A percentile compares a stretch with the other conserved stretches of the same genome.
Conservation (phyloP, 345 rosid genomes). For the Populus nigra region DNA sequence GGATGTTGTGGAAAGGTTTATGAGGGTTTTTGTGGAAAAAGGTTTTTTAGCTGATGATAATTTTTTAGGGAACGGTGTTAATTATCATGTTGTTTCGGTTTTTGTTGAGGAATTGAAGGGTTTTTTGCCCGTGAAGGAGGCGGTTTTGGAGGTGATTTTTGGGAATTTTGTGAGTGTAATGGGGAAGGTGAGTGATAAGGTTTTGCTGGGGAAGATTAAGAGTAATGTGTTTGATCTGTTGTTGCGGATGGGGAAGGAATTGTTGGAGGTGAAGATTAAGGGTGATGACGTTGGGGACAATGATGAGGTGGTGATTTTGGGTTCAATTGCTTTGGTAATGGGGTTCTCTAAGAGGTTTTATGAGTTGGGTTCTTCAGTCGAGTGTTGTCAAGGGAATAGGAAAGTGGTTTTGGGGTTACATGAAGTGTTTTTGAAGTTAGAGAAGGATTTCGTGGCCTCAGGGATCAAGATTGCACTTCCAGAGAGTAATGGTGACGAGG, state of each 20-base stretch:
- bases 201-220: conserved; percentile 67
- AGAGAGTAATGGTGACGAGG: conserved; percentile 22
- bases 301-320: conserved; percentile 54
- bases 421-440: conserved; percentile 65
- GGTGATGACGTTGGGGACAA: conserved; percentile 35
- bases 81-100: conserved; percentile 68
- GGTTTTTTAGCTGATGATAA: conserved; percentile 54
- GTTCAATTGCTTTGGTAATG: conserved; percentile 53
- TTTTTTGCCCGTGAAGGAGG: conserved; percentile 58
- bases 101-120: conserved; percentile 71
- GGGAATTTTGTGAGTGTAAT: conserved; percentile 44
- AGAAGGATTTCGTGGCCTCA: conserved; percentile 51
- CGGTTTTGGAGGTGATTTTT: conserved; percentile 48
- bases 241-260: conserved; percentile 48
- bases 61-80: conserved; percentile 70
- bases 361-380: conserved; percentile 69
- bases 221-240: conserved; percentile 65
- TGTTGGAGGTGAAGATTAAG: conserved; percentile 51
- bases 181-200: conserved; percentile 63
- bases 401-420: conserved; percentile 60
- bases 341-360: conserved; percentile 60
- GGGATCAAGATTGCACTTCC: conserved; percentile 49
- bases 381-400: conserved; percentile 84
- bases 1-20: conserved; percentile 43
- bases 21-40: conserved; percentile 47